Conservation (phyloP, 495 filamentous ascomycete species). For the Talaromyces nanjingensis region DNA sequence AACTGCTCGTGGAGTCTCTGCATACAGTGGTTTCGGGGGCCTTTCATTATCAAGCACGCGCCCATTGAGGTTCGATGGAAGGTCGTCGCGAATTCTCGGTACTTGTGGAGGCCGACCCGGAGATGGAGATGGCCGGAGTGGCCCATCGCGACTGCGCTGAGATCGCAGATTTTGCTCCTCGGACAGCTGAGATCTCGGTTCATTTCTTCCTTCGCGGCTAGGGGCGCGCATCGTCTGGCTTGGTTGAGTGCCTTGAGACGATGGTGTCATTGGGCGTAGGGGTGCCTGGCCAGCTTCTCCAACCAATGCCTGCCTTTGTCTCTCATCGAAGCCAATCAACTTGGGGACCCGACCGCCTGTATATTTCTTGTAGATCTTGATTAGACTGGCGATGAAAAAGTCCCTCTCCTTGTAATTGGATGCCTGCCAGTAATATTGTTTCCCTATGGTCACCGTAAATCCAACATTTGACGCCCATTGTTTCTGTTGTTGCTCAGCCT, state of each 20-base stretch:
- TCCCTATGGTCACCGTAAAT: conserved; percentile 83
- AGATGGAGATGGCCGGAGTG: conserved; percentile 33
- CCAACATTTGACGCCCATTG: conserved; percentile 74
- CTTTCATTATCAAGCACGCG: not conserved
- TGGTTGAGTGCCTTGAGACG: conserved; percentile 8
- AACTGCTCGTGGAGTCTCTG: not conserved
- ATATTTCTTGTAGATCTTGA: conserved; percentile 95
- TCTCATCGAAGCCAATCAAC: conserved; percentile 73
- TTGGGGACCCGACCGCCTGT: conserved; percentile 78
- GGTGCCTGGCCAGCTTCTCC: conserved; percentile 34
- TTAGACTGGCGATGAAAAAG: conserved; percentile 89
- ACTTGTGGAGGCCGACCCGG: not conserved
- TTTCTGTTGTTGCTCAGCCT: conserved; percentile 58
- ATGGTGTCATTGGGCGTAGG: conserved; percentile 24
- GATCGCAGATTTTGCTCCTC: conserved; percentile 34
- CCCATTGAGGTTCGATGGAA: conserved; percentile 1
- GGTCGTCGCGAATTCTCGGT: not conserved
- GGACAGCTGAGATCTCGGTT: conserved; percentile 27
- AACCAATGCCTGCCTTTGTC: conserved; percentile 65
- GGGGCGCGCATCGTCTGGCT: conserved; percentile 18
- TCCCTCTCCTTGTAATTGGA: conserved; percentile 90
- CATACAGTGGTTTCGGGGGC: not conserved
- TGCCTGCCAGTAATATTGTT: conserved; percentile 97
- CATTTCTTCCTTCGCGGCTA: conserved; percentile 32
- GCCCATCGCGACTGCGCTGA: conserved; percentile 41